Percentiles rank a stretch among this genome's conserved stretches.
These are phyloP conservation scores for Blastobotrys aristatus DNA, from an alignment of 1,139 yeast species.

Conservation along the genomic window DNA sequence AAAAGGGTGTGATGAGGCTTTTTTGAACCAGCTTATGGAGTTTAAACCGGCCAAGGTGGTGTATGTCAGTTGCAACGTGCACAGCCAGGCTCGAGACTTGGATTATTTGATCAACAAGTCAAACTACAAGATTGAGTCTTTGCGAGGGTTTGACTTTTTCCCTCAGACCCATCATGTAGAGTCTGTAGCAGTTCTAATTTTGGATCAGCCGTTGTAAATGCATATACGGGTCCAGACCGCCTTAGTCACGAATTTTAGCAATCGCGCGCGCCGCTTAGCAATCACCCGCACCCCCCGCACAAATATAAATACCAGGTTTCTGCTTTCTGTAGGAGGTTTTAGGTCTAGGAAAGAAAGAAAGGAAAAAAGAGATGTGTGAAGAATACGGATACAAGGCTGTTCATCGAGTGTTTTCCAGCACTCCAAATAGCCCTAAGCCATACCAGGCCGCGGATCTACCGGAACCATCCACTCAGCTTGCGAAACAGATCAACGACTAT, in stretches of 20 bases:
- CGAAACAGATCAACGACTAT: constrained; percentile 6
- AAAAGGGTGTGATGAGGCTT: constrained; percentile 89
- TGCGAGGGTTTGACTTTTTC: constrained; percentile 93
- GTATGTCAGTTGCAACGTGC: constrained; percentile 94
- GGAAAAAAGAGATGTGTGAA: constrained; percentile 5
- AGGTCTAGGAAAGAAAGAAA: not conserved
- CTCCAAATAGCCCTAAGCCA: constrained; percentile 1
- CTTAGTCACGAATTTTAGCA: no score
- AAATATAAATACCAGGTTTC: no score
- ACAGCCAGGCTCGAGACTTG: constrained; percentile 92
- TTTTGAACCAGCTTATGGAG: constrained; percentile 75
- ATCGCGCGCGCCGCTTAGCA: no score
- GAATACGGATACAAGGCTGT: constrained; percentile 8
- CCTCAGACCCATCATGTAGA: constrained; percentile 99
- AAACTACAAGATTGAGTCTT: constrained; percentile 64
- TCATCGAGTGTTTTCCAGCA: constrained; percentile 4
- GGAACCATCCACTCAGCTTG: not conserved
- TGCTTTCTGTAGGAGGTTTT: no score
- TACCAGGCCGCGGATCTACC: not conserved
- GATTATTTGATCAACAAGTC: constrained; percentile 61
- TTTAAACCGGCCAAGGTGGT: constrained; percentile 83
- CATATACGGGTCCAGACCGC: no score
- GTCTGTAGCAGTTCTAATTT: constrained; percentile 75
- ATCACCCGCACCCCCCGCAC: no score
- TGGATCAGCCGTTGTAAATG: no score